Percentiles rank a stretch among this genome's conserved stretches.
phyloP scores from a whole-genome alignment of 345 rosid genomes.

The Camelina sativa region DNA sequence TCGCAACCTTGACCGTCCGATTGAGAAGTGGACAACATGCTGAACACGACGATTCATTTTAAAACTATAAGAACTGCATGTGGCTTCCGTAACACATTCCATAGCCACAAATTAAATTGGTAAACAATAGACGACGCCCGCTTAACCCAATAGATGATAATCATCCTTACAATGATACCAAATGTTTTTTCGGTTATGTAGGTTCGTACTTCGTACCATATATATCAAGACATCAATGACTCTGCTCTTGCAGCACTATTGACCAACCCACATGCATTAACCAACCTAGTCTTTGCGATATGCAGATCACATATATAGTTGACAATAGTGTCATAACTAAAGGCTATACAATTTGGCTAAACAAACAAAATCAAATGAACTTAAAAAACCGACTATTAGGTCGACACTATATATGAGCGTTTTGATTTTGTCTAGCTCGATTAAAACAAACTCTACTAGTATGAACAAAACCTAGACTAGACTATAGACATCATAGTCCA shows the following conservation, averaged over 20 bases:
- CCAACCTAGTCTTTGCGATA: neutral
- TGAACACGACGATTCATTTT: constrained; percentile 25
- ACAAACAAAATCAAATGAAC: neutral
- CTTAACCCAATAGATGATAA: neutral
- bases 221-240: neutral
- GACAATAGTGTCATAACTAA: neutral
- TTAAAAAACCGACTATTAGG: too few species aligned
- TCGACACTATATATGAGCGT: too few species aligned
- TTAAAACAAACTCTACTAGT: too few species aligned
- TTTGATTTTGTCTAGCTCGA: too few species aligned
- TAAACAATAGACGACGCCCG: neutral
- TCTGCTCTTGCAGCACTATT: constrained; percentile 3
- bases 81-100: constrained; percentile 9
- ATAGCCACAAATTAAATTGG: constrained; percentile 11
- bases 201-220: too few species aligned
- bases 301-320: too few species aligned
- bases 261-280: neutral
- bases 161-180: neutral
- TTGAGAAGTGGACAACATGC: constrained; percentile 25
- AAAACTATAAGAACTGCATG: constrained; percentile 1
- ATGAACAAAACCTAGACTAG: too few species aligned
- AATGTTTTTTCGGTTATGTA: neutral
- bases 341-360: neutral
- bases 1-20: constrained; percentile 34
- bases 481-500: too few species aligned